These are phyloP conservation scores for Dictyostelium intermedium DNA, from an alignment of 78 protist species.

Conservation along the genomic window DNA sequence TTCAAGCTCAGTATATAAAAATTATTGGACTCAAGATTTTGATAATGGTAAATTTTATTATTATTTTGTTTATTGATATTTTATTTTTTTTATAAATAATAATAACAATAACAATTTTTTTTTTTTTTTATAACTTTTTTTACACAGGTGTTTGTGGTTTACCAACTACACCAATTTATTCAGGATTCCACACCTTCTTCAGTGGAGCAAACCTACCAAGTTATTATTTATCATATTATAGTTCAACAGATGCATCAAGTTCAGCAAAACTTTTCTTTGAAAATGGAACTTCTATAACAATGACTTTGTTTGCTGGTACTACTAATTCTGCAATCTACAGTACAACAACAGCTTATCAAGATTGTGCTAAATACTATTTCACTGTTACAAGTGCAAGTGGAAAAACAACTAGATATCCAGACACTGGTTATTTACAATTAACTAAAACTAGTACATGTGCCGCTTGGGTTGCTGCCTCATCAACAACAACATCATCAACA, in stretches of 20 bases:
- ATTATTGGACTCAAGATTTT: not conserved
- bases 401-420: not conserved
- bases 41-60: not conserved
- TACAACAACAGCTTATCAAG: not conserved
- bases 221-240: not conserved
- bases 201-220: not conserved
- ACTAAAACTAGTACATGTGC: not conserved
- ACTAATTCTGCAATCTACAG: not conserved
- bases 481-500: not conserved
- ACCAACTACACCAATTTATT: not conserved
- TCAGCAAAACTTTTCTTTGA: not conserved
- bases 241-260: not conserved
- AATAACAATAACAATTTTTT: too few relatives aligned
- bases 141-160: not conserved
- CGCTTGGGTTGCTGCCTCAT: not conserved
- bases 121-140: too few relatives aligned
- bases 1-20: not conserved
- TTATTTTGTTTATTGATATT: too few relatives aligned
- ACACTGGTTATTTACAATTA: not conserved
- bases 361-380: not conserved
- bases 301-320: not conserved
- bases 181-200: not conserved
- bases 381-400: not conserved
- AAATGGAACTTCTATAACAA: not conserved
- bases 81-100: too few relatives aligned